These are phyloP conservation scores for Endothia cerciana DNA, from an alignment of 2,329 filamentous ascomycete species.

Conservation along the genomic window DNA sequence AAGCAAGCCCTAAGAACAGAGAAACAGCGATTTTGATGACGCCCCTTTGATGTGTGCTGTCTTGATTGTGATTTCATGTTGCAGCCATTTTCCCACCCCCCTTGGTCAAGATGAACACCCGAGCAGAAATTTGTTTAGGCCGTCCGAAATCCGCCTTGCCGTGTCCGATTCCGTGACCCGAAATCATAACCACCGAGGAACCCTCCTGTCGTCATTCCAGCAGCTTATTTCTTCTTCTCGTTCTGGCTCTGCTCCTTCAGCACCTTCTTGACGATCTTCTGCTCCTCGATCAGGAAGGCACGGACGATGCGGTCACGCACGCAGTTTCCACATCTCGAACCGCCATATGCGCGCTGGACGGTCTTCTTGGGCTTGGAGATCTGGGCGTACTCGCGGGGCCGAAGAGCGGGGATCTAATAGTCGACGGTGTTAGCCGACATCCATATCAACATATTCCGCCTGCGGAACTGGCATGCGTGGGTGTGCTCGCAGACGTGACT, in stretches of 20 bases:
- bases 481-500: background rate
- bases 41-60: slow-evolving; percentile 27
- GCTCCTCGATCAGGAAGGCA: slow-evolving; percentile 99
- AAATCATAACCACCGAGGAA: slow-evolving; percentile 35
- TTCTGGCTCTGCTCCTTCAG: slow-evolving; percentile 93
- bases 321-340: slow-evolving; percentile 97
- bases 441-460: background rate
- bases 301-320: slow-evolving; percentile 97
- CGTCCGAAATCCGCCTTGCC: slow-evolving; percentile 29
- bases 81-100: slow-evolving; percentile 47
- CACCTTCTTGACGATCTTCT: slow-evolving; percentile 99
- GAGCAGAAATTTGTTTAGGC: slow-evolving; percentile 52
- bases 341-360: slow-evolving; percentile 97
- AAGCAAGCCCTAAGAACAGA: slow-evolving; percentile 48
- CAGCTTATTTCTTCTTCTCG: slow-evolving; percentile 73
- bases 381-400: slow-evolving; percentile 95
- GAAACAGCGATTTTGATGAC: slow-evolving; percentile 39
- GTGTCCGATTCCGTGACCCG: slow-evolving; percentile 36
- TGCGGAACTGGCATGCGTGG: background rate
- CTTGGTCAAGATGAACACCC: slow-evolving; percentile 50
- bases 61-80: slow-evolving; percentile 43
- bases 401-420: slow-evolving; percentile 84
- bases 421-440: slow-evolving; percentile 36
- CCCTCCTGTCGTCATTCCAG: slow-evolving; percentile 37
- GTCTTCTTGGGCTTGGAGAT: slow-evolving; percentile 99